phyloP scores from a whole-genome alignment of 2,329 filamentous ascomycete genomes.

The Aspergillus fischeri region DNA sequence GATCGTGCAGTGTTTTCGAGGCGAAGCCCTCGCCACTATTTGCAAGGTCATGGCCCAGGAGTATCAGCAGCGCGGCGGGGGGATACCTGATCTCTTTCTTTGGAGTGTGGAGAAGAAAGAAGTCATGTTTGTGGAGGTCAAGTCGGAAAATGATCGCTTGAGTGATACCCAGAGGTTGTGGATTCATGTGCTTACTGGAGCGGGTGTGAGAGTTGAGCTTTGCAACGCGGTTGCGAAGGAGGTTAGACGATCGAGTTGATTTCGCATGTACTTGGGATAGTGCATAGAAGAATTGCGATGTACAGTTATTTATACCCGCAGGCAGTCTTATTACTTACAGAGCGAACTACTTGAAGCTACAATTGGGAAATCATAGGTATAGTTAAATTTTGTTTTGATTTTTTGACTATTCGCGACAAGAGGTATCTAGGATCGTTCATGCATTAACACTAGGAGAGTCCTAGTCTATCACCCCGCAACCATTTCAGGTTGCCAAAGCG shows the following conservation, averaged over 20 bases:
- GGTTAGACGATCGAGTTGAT: constrained; percentile 29
- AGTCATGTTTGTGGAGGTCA: constrained; percentile 75
- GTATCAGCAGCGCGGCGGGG: constrained; percentile 78
- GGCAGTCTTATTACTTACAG: background rate
- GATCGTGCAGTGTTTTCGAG: constrained; percentile 72
- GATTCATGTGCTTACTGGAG: constrained; percentile 87
- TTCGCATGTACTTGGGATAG: constrained; percentile 1
- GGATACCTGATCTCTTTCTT: constrained; percentile 87
- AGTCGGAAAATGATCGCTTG: constrained; percentile 83
- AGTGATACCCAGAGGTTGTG: constrained; percentile 95
- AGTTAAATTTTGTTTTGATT: background rate
- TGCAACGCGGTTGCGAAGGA: constrained; percentile 62
- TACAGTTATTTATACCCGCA: background rate
- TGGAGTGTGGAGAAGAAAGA: constrained; percentile 64
- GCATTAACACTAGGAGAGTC: background rate
- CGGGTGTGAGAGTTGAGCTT: constrained; percentile 80
- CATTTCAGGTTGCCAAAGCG: background rate
- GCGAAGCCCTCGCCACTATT: constrained; percentile 73
- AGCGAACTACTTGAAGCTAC: background rate
- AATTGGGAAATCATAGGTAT: background rate
- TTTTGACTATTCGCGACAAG: background rate
- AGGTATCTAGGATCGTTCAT: background rate
- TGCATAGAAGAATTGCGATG: background rate
- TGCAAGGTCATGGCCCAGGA: constrained; percentile 96
- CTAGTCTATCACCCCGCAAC: background rate